Base-by-base conservation (phyloP, 495 filamentous ascomycete species). In the Ramalina peruviana region DNA sequence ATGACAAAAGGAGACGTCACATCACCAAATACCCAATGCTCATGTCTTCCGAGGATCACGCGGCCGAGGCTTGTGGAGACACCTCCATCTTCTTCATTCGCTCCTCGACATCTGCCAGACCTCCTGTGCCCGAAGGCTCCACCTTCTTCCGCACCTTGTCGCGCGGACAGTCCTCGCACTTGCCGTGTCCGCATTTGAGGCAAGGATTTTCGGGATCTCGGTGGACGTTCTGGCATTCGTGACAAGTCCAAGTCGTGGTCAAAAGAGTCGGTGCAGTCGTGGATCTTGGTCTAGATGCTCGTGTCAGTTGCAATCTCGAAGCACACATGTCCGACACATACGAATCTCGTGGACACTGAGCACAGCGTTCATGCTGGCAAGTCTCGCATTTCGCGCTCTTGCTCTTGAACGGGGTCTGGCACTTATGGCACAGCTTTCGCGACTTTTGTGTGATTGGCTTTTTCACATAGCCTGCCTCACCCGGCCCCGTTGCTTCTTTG, bases 271-370 rank as follows among this genome's bases (percentile, higher is more conserved):
- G 66, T 57, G 85, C 85, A 58, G 83, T 87, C 44, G 83, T 68
- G 48, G 76, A 74, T 62, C 85, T 86, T 26, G 80, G 63, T 41
- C 81, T 86, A 6, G 60, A 11, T 21, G 17, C 49, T 49, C 54
- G 46, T 19, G 27, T 50, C 53, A 57, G 52, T 43, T 25, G 25
- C 5, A 3, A 10, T 25, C 10, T 21, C 21, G 30, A 17, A 11
- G 11, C 17, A 10, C 15, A 26, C 19, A 16, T 6, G 38, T 25
- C 16, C 15, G 39, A 41, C 46, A 80, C 83, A 64, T 79, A 88
- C 82, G 87, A 86, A 51, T 86, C 81, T 38, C 88, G 69, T 12
- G 85, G 87, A 65, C 88, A 94, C 49, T 74, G 76, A 55, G 78
- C 83, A 75, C 89, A 94, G 36, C 86, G 82, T 23, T 72, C 58